Evolutionary conservation across 192 early-diverging fungal species (phyloP), one percentile per base, ranked within the genome.

Genomic region (Coemansia sp.): DNA sequence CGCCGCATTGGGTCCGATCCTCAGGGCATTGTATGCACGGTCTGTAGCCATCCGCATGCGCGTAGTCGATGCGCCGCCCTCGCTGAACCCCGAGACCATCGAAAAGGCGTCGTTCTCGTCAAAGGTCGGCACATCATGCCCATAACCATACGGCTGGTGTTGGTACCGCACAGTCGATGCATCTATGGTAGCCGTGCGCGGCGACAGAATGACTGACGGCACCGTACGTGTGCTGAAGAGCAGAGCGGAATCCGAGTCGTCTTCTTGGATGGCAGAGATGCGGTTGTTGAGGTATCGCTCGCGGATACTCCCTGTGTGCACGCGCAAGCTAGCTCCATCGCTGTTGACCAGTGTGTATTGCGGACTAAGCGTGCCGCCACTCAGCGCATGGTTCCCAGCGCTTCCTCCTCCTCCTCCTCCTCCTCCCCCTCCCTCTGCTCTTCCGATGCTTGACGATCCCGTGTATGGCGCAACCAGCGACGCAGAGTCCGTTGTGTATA

Each of bases 271-370:
- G 11, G 71, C 71, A 40, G 77, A 71, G 9, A 70, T 70, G 3
- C 63, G 67, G 11, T 59, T 58, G 42, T 80, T 63, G 14, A 71
- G 60, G 48, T 80, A 49, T 35, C 78, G 78, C 69, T 80, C 78
- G 40, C 78, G 69, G 15, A 81, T 81, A 34, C 78, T 81, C 3
- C 78, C 78, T 14, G 78, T 81, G 36, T 81, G 78, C 11, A 81
- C 78, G 0, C 78, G 69, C 66, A 81, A 38, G 32, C 78, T 81
- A 13, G 78, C 78, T 0, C 78, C 73, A 29, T 81, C 78, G 63
- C 78, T 81, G 57, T 81, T 74, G 14, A 74, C 78, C 40, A 81
- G 45, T 10, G 73, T 75, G 52, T 81, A 70, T 48, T 62, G 78
- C 33, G 78, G 78, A 23, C 78, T 81, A 36, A 81, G 63, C 34